Percentiles rank a stretch among this genome's conserved stretches.
phyloP scores from a whole-genome alignment of 306 rosid species.

The Sindora glabra region DNA sequence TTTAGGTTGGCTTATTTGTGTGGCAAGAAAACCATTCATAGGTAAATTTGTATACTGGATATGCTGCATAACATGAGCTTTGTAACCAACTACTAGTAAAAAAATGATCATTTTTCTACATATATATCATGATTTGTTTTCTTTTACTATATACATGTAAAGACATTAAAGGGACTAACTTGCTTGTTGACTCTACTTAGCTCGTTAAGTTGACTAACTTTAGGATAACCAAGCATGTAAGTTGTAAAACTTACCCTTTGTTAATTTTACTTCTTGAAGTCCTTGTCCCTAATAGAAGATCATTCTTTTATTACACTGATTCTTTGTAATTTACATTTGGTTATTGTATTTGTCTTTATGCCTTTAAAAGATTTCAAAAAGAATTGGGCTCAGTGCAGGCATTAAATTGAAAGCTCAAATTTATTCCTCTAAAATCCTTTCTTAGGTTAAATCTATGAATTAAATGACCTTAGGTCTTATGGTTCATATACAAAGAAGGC shows the following conservation, averaged over 20 bases:
- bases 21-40: conserved; percentile 78
- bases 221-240: conserved; percentile 97
- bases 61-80: conserved; percentile 1
- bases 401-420: conserved; percentile 4
- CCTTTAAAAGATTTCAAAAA: neutral
- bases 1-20: conserved; percentile 91
- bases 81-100: neutral
- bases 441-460: neutral
- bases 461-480: neutral
- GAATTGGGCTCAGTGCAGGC: neutral
- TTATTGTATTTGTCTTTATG: neutral
- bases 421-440: neutral
- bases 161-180: conserved; percentile 96
- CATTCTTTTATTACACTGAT: neutral
- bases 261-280: neutral
- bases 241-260: conserved; percentile 18
- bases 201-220: conserved; percentile 96
- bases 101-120: too few species aligned
- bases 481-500: neutral
- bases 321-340: neutral
- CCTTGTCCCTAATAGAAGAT: neutral
- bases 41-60: conserved; percentile 38
- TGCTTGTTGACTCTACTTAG: conserved; percentile 90
- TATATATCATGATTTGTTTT: neutral
- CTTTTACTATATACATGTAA: conserved; percentile 24